Evolutionary conservation across 306 rosid species (phyloP), one percentile per base, ranked within the genome.

Genomic region (Lotus japonicus): DNA sequence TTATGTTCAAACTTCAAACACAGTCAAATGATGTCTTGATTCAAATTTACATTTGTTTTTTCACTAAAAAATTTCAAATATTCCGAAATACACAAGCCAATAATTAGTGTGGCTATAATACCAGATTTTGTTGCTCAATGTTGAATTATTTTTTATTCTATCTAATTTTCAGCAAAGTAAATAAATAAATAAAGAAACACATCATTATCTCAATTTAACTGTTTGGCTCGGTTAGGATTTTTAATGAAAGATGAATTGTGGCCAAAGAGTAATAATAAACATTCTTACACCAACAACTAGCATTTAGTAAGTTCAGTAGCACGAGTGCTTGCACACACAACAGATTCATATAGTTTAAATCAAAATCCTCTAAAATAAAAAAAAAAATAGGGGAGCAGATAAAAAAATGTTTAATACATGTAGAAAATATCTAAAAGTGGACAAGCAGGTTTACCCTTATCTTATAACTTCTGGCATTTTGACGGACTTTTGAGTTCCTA

Each of bases 391-490:
- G n/a, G 10, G 45, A 60, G 58, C 36, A 18, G 28, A 21, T 23
- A 42, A 58, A 23, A 5, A 65, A 12, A n/a, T 11, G 17, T 44
- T 59, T 26, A 35, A 51, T 6, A 9, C 26, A 10, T 35, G 67
- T 17, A 35, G 60, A 57, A 70, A 21, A 70, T 21, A 74, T 19
- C 43, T 26, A 44, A 54, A 43, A 60, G 18, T 12, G 11, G 53
- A 66, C 36, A 66, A 54, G 64, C 23, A 33, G 41, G 51, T 57
- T 77, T 83, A 88, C 99, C 87, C 97, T 85, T 73, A 90, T 94
- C 88, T 94, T 83, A 66, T 45, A 70, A 76, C 87, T 84, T 84
- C 99, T 84, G 70, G 97, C 59, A 61, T 84, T 86, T 72, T 94
- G 90, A 58, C 96, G 92, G 66, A 79, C 76, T 77, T 94, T 94